phyloP scores from a whole-genome alignment of 2,329 filamentous ascomycete genomes.

The Colletotrichum lupini region DNA sequence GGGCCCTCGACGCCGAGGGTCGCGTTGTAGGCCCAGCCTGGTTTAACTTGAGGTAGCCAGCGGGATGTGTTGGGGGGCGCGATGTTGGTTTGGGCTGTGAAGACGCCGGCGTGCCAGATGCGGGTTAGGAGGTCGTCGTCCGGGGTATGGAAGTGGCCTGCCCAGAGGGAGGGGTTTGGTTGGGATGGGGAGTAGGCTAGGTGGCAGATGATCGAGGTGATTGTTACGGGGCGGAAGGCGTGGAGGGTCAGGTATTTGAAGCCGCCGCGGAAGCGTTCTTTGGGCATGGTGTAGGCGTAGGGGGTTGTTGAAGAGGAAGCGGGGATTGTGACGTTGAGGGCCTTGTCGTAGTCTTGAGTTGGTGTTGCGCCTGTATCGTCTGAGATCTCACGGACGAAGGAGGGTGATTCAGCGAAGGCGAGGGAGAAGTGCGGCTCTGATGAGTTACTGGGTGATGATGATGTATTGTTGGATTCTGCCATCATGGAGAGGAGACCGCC shows the following conservation, averaged over 20 bases:
- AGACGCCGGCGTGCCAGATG: conserved; percentile 56
- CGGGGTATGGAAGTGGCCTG: conserved; percentile 55
- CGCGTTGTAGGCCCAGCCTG: conserved; percentile 51
- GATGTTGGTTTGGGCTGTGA: conserved; percentile 47
- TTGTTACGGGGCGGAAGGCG: conserved; percentile 37
- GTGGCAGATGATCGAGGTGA: conserved; percentile 42
- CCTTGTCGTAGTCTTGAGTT: conserved; percentile 40
- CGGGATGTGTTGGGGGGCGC: conserved; percentile 46
- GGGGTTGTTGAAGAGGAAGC: neutral
- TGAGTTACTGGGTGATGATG: neutral
- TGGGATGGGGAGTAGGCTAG: conserved; percentile 44
- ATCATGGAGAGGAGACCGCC: conserved; percentile 34
- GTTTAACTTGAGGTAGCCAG: conserved; percentile 49
- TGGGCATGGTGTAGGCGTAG: conserved; percentile 37
- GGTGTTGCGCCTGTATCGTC: conserved; percentile 39
- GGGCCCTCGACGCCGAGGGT: conserved; percentile 45
- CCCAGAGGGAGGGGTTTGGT: conserved; percentile 54
- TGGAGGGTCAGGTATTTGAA: conserved; percentile 56
- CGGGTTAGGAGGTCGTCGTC: conserved; percentile 58
- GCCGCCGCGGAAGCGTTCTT: conserved; percentile 52
- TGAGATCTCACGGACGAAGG: conserved; percentile 39
- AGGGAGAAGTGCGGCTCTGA: conserved; percentile 36
- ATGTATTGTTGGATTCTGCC: neutral
- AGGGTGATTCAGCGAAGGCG: conserved; percentile 39
- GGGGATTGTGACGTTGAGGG: conserved; percentile 37